Evolutionary conservation across 495 filamentous ascomycete genomes (phyloP).

Genomic region (Penicillium nucicola): DNA sequence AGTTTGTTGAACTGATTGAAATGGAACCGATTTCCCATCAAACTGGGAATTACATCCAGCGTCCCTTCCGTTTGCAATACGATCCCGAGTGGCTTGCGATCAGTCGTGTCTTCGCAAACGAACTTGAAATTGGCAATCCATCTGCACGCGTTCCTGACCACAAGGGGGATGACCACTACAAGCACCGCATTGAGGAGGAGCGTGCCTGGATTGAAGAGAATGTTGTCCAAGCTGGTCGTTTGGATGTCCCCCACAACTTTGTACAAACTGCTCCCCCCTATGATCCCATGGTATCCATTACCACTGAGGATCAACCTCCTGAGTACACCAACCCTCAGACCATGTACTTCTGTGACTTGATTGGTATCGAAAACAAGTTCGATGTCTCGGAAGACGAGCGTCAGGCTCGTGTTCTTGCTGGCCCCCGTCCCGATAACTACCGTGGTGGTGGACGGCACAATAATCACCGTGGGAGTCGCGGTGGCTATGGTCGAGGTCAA

Average conservation of each 20-base stretch:
- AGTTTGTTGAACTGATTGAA: slow-evolving; percentile 74
- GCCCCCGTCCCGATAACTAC: slow-evolving; percentile 24
- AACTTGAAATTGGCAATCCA: slow-evolving; percentile 57
- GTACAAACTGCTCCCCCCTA: slow-evolving; percentile 69
- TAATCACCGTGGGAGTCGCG: slow-evolving; percentile 10
- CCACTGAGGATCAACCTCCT: slow-evolving; percentile 48
- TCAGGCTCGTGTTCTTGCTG: slow-evolving; percentile 40
- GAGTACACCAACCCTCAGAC: slow-evolving; percentile 89
- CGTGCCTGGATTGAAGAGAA: slow-evolving; percentile 75
- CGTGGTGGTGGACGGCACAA: slow-evolving; percentile 3
- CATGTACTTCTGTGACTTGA: slow-evolving; percentile 66
- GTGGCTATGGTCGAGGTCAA: slow-evolving; percentile 16
- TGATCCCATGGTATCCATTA: slow-evolving; percentile 36
- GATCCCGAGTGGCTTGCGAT: slow-evolving; percentile 96
- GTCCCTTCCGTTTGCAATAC: slow-evolving; percentile 60
- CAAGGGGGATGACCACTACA: slow-evolving; percentile 63
- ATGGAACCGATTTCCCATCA: slow-evolving; percentile 44
- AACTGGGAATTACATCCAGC: slow-evolving; percentile 7
- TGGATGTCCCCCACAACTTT: slow-evolving; percentile 76
- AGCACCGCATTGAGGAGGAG: slow-evolving; percentile 57
- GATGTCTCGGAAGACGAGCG: slow-evolving; percentile 66
- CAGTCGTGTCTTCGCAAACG: slow-evolving; percentile 68
- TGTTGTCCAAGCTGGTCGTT: slow-evolving; percentile 53
- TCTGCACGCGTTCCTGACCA: slow-evolving; percentile 44
- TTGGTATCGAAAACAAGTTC: slow-evolving; percentile 78